phyloP scores from a whole-genome alignment of 495 filamentous ascomycete genomes.

The Paragyromitra xinjiangensis region DNA sequence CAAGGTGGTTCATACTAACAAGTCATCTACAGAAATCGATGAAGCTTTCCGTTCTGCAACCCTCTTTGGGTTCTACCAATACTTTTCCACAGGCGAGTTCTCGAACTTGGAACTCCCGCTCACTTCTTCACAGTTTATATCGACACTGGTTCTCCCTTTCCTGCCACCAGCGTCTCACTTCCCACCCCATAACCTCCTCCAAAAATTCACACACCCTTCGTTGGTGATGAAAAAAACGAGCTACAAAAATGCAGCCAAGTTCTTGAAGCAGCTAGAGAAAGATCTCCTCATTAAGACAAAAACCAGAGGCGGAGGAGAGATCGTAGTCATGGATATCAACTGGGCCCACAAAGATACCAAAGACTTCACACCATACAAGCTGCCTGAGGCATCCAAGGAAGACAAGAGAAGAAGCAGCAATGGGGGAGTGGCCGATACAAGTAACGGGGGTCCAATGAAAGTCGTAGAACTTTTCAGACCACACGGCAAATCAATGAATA shows the following conservation, averaged over 20 bases:
- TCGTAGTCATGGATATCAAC: slow-evolving; percentile 72
- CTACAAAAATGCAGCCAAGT: slow-evolving; percentile 78
- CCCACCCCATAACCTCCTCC: slow-evolving; percentile 59
- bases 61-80: slow-evolving; percentile 69
- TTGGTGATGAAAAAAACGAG: slow-evolving; percentile 78
- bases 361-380: slow-evolving; percentile 70
- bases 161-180: slow-evolving; percentile 65
- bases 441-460: slow-evolving; percentile 20
- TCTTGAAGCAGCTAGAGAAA: slow-evolving; percentile 76
- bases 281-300: slow-evolving; percentile 70
- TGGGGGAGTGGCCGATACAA: not conserved
- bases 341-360: slow-evolving; percentile 67
- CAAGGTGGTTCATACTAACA: not conserved
- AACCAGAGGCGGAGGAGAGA: slow-evolving; percentile 72
- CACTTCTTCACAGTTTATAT: slow-evolving; percentile 71
- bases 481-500: slow-evolving; percentile 45
- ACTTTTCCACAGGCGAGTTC: slow-evolving; percentile 65
- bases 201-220: slow-evolving; percentile 63
- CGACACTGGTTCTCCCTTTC: slow-evolving; percentile 72
- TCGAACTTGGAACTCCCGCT: slow-evolving; percentile 70
- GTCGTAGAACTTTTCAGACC: slow-evolving; percentile 50
- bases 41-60: slow-evolving; percentile 74
- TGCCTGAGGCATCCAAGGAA: slow-evolving; percentile 63
- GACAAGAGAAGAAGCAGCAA: slow-evolving; percentile 15
- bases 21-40: slow-evolving; percentile 68